Evolutionary conservation across 2,329 filamentous ascomycete species (phyloP), one percentile per base, ranked within the genome.

Genomic region (Colletotrichum sp.): DNA sequence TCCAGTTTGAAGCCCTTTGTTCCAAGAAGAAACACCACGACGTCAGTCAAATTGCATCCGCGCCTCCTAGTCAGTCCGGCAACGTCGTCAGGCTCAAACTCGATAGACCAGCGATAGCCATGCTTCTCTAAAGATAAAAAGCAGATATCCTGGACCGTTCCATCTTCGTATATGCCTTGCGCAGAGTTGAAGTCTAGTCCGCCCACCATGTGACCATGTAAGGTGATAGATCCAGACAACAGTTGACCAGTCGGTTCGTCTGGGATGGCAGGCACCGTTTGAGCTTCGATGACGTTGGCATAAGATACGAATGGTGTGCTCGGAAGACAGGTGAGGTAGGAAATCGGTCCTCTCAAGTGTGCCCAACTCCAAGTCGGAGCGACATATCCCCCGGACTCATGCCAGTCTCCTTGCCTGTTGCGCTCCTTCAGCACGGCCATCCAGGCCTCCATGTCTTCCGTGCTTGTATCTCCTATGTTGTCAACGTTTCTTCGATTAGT

Each of bases 141-240:
- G n/a, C 43, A 52, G 4, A 52, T 52, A 21, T 52, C 43, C 43
- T 52, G 43, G 10, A 8, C n/a, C 1, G 6, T 21, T 3, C 6
- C 43, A 3, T 21, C 43, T 52, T 21, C 43, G 2, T 52, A 21
- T 5, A 21, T 52, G 7, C 43, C 43, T 8, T 48, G 43, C 43
- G 43, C 43, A 48, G 43, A 48, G 43, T 12, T 10, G n/a, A 48
- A 48, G 43, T 13, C 10, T 21, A 48, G n/a, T 13, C 43, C 43
- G 10, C 2, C 6, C 3, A 48, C n/a, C n/a, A 8, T 48, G 6
- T 13, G n/a, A 0, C 43, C 43, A 52, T 8, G 10, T 1, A 52
- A 21, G n/a, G 10, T 21, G 3, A 21, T 52, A 4, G 4, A 52
- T 21, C 3, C 43, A 0, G n/a, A 21, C 1, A 6, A 13, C 1